These are phyloP conservation scores for Urostyla sp. DNA, from an alignment of 73 alveolate species.

Conservation along the genomic window DNA sequence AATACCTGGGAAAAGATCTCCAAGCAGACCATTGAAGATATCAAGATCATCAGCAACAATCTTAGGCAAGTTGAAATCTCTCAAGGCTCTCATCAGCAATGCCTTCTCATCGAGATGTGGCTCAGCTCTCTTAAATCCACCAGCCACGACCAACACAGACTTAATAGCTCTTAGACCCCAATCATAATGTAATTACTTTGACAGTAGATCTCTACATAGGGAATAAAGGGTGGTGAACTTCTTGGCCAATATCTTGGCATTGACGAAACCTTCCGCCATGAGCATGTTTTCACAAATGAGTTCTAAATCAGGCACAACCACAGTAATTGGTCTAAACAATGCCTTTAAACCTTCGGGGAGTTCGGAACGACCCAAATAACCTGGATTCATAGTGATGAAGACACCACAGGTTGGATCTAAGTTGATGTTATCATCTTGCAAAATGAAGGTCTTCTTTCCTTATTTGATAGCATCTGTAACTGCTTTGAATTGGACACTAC, in stretches of 20 bases:
- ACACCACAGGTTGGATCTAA: slow-evolving; percentile 99
- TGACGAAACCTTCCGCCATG: slow-evolving; percentile 99
- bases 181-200: slow-evolving; percentile 97
- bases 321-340: slow-evolving; percentile 99
- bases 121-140: slow-evolving; percentile 99
- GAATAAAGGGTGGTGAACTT: slow-evolving; percentile 99
- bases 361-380: slow-evolving; percentile 99
- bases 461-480: slow-evolving; percentile 99
- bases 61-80: slow-evolving; percentile 99
- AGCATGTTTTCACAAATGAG: slow-evolving; percentile 99
- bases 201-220: slow-evolving; percentile 96
- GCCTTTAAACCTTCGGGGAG: slow-evolving; percentile 99
- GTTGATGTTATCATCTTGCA: slow-evolving; percentile 98
- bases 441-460: slow-evolving; percentile 88
- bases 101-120: slow-evolving; percentile 98
- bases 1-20: slow-evolving; percentile 98
- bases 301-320: slow-evolving; percentile 99
- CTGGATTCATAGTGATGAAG: slow-evolving; percentile 99
- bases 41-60: slow-evolving; percentile 99
- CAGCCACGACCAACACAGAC: slow-evolving; percentile 99
- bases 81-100: slow-evolving; percentile 99
- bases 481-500: slow-evolving; percentile 99
- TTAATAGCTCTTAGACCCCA: slow-evolving; percentile 99
- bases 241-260: slow-evolving; percentile 98
- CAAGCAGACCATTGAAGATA: slow-evolving; percentile 97